phyloP scores from a whole-genome alignment of 257 asterid species.

The Primulina tabacum region DNA sequence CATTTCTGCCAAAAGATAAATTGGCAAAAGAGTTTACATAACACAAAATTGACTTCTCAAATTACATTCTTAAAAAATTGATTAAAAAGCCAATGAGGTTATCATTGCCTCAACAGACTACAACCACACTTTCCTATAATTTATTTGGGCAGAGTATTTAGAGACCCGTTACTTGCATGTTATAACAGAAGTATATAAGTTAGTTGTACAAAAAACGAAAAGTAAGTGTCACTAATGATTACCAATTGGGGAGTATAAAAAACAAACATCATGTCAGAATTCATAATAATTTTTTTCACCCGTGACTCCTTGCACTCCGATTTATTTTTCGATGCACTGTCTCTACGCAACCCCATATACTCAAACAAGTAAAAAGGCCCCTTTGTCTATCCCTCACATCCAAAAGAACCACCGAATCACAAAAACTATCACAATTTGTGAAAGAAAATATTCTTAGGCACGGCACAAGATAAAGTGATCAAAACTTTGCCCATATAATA shows the following conservation, averaged over 20 bases:
- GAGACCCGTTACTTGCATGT: not conserved
- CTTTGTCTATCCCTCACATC: not conserved
- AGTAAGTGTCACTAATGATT: not conserved
- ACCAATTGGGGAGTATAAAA: not conserved
- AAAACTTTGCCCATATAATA: slow-evolving; percentile 10
- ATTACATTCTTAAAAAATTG: no score
- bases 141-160: slow-evolving; percentile 13
- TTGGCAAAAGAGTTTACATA: no score
- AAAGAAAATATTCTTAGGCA: not conserved
- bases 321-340: not conserved
- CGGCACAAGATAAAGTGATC: not conserved
- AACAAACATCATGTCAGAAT: not conserved
- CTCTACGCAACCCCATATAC: not conserved
- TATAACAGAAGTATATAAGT: not conserved
- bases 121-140: not conserved
- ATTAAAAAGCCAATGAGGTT: not conserved
- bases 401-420: not conserved
- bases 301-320: not conserved
- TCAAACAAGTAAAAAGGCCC: not conserved
- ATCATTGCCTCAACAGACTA: not conserved
- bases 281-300: not conserved
- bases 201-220: no score
- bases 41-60: not conserved
- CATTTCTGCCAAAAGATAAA: no score
- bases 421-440: not conserved